Base-by-base conservation (phyloP, 208 protist species). In the Leptomonas pyrrhocoris region DNA sequence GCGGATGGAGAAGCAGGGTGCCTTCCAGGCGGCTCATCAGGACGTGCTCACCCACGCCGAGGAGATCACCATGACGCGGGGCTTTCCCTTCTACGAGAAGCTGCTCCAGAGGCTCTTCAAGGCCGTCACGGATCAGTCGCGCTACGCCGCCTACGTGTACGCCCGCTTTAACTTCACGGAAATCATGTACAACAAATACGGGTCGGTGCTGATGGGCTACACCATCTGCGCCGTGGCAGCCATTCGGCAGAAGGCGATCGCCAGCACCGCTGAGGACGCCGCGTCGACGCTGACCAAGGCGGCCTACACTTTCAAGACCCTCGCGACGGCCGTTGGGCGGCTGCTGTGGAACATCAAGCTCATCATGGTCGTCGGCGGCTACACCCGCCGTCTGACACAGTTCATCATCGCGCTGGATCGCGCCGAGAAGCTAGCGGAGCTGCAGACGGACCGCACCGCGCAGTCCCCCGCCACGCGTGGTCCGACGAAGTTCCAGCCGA, bases 41-140 rank as follows among this genome's bases (percentile, higher is more conserved):
- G 61, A 76, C 12, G 27, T 86, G 25, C 66, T 88, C n/a, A 46
- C 60, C 45, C 80, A 82, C 68, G 77, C 84, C 3, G 87, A 93
- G 65, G 86, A 95, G 68, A 74, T 92, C 61, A 73, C 77, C 28
- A 60, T 93, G 51, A 82, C 77, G n/a, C 42, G 73, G 31, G 80
- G 85, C 30, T 74, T 76, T 36, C 56, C 8, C 3, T 83, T 77
- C 74, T 72, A 89, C 40, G 40, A 67, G 43, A 55, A 62, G 30
- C 64, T 86, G 19, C 70, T 91, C 67, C 71, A 77, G 40, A 43
- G 59, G 15, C 74, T 80, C 61, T 82, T 92, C 57, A 64, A 48
- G 21, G 68, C 74, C 16, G 73, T 92, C 23, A 72, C 81, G 4
- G 66, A 86, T 57, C 79, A 92, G 63, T 58, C 73, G 3, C 72